Evolutionary conservation across 768 basidiomycete genomes (phyloP).

Genomic region (Pilatotrama ljubarskyi): DNA sequence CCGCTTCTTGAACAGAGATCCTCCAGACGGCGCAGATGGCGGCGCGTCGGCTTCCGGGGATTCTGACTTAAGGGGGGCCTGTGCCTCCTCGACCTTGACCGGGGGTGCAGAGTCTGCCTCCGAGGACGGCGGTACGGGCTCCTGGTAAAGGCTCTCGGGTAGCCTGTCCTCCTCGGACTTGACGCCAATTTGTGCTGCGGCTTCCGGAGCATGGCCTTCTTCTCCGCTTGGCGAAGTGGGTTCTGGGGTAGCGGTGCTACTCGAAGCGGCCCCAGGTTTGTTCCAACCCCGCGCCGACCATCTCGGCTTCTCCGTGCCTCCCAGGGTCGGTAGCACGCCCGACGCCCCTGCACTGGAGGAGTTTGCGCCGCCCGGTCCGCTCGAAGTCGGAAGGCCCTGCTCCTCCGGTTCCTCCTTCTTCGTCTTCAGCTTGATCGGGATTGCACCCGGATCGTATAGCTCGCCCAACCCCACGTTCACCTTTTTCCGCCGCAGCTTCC

Average conservation of each 20-base stretch:
- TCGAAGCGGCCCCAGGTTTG: constrained; percentile 25
- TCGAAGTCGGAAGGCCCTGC: no score
- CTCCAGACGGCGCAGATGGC: constrained; percentile 6
- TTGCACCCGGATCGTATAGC: constrained; percentile 77
- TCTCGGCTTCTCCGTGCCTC: constrained; percentile 20
- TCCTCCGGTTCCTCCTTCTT: constrained; percentile 45
- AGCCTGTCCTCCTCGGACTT: background rate
- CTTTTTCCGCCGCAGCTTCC: constrained; percentile 69
- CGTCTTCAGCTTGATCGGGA: constrained; percentile 61
- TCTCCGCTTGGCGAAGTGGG: background rate
- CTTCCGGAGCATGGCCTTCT: background rate
- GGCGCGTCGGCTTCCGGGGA: background rate
- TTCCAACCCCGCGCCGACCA: constrained; percentile 33
- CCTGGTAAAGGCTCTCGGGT: background rate
- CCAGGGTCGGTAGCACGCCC: background rate
- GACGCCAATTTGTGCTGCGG: background rate
- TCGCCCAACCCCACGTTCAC: constrained; percentile 65
- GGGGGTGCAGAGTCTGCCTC: background rate
- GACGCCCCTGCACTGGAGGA: background rate
- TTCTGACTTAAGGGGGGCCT: constrained; percentile 12
- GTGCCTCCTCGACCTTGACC: constrained; percentile 12
- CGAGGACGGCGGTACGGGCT: background rate
- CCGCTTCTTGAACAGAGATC: constrained; percentile 31
- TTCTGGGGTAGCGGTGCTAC: background rate
- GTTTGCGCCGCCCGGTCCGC: background rate